Percentiles rank a stretch among this genome's conserved stretches.
These are phyloP conservation scores for Fusarium dlaminii DNA, from an alignment of 2,329 filamentous ascomycete species.

Conservation along the genomic window DNA sequence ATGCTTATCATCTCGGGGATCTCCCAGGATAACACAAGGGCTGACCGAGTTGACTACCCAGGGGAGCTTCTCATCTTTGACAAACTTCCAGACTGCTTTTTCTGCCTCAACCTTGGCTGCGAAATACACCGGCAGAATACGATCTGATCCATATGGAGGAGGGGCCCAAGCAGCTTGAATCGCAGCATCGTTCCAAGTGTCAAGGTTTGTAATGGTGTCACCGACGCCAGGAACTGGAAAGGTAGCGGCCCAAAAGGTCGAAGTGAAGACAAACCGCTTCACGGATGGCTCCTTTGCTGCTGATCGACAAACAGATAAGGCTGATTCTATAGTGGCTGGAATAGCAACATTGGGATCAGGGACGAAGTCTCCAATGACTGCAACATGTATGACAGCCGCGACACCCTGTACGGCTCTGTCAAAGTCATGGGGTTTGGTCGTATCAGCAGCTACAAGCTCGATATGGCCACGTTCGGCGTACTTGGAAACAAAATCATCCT, in stretches of 20 bases:
- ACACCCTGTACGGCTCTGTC: constrained; percentile 24
- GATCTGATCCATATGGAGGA: constrained; percentile 10
- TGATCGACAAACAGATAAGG: constrained; percentile 19
- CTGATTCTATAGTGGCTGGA: constrained; percentile 14
- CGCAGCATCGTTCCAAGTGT: constrained; percentile 29
- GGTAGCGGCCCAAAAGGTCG: constrained; percentile 27
- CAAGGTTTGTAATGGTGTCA: constrained; percentile 17
- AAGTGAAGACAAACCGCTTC: constrained; percentile 30
- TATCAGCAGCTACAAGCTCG: constrained; percentile 25
- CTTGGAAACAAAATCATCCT: not conserved
- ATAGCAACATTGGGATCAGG: constrained; percentile 29
- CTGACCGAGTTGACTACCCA: constrained; percentile 35
- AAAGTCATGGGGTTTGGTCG: constrained; percentile 11
- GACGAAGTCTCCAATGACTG: constrained; percentile 12
- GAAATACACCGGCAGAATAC: constrained; percentile 12
- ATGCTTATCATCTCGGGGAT: constrained; percentile 16
- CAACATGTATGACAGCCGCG: constrained; percentile 29
- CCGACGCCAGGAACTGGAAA: not conserved
- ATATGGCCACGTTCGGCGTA: constrained; percentile 4
- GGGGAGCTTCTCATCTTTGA: constrained; percentile 7
- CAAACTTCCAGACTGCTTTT: constrained; percentile 31
- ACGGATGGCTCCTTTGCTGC: constrained; percentile 19
- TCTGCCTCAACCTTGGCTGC: constrained; percentile 26
- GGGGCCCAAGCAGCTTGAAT: constrained; percentile 23
- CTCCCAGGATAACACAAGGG: constrained; percentile 29